phyloP scores from a whole-genome alignment of 78 protist species.

The Planoprotostelium fungivorum region DNA sequence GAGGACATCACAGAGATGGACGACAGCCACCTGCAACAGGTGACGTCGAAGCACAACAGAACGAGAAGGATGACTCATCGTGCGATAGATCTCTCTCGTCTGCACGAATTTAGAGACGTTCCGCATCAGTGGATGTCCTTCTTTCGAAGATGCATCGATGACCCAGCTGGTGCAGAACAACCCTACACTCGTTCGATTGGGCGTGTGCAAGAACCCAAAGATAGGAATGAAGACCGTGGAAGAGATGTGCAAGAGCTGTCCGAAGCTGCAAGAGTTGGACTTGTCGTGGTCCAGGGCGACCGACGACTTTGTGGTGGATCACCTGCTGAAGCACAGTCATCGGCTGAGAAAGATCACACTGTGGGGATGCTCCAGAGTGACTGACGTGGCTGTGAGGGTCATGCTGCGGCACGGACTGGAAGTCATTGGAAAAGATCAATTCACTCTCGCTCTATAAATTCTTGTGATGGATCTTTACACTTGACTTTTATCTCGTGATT shows the following conservation, averaged over 20 bases:
- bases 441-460: too few relatives aligned
- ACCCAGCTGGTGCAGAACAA: background rate
- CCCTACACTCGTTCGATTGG: background rate
- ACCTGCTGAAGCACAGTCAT: background rate
- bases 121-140: background rate
- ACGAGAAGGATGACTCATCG: background rate
- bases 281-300: background rate
- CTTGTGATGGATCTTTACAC: too few relatives aligned
- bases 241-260: background rate
- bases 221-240: background rate
- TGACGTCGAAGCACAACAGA: background rate
- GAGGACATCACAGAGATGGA: background rate
- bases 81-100: background rate
- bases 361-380: background rate
- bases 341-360: background rate
- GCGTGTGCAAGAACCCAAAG: background rate
- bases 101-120: background rate
- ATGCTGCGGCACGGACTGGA: background rate
- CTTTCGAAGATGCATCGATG: background rate
- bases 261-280: background rate
- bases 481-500: too few relatives aligned
- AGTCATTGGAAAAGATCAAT: background rate
- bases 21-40: background rate
- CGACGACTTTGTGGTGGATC: background rate
- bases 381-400: background rate